Evolutionary conservation across 768 basidiomycete species (phyloP).

Genomic region (Podaxis sp.): DNA sequence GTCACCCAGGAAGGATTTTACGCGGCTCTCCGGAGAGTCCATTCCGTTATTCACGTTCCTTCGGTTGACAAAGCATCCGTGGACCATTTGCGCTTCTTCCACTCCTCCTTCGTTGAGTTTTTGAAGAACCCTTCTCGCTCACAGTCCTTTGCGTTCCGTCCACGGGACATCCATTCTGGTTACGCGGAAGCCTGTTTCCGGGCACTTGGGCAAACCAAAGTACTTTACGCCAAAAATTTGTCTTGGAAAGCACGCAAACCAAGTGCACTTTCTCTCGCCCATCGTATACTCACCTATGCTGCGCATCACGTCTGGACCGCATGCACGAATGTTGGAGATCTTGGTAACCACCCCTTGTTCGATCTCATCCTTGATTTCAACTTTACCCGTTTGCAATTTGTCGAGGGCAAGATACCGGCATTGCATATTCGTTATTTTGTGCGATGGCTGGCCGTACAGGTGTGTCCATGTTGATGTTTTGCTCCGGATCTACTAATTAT

Average conservation of each 20-base stretch:
- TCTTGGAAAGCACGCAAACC: neutral
- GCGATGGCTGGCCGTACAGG: neutral
- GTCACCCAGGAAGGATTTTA: neutral
- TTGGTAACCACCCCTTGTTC: neutral
- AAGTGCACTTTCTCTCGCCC: neutral
- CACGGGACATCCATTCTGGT: neutral
- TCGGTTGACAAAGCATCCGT: neutral
- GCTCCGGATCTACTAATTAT: neutral
- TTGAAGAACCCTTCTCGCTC: neutral
- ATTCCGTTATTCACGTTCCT: neutral
- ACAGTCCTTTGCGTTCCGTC: neutral
- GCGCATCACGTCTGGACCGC: slow-evolving; percentile 3
- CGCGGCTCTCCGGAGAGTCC: neutral
- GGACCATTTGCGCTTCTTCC: neutral
- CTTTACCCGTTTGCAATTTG: neutral
- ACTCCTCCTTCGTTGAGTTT: neutral
- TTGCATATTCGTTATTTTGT: neutral
- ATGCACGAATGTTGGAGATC: neutral
- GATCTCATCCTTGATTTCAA: neutral
- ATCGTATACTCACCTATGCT: neutral
- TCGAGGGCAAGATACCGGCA: neutral
- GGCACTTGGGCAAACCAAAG: slow-evolving; percentile 1
- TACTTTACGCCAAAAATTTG: neutral
- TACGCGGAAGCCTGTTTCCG: slow-evolving; percentile 1
- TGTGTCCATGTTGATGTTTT: neutral